Evolutionary conservation across 208 protist genomes (phyloP).

Genomic region (Angomonas ambiguus): DNA sequence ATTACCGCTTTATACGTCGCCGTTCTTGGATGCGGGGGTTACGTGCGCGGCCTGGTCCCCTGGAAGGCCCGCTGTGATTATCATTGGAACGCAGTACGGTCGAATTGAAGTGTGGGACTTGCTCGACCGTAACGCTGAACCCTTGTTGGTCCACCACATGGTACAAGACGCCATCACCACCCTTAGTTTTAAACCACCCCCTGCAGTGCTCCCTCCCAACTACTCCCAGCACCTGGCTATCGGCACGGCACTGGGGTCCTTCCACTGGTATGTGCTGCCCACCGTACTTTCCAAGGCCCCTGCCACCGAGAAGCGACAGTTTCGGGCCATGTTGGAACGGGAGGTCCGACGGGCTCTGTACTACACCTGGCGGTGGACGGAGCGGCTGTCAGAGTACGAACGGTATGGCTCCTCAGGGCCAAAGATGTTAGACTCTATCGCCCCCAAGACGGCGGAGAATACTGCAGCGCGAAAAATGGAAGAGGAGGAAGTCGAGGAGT

Average conservation of each 20-base stretch:
- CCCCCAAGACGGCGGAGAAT: neutral
- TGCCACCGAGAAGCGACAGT: conserved; percentile 73
- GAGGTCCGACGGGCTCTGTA: conserved; percentile 85
- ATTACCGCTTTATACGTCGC: conserved; percentile 72
- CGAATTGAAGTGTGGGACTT: conserved; percentile 89
- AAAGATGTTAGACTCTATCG: conserved; percentile 21
- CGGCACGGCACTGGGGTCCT: conserved; percentile 79
- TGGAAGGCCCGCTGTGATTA: conserved; percentile 62
- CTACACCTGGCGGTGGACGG: conserved; percentile 78
- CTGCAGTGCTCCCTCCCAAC: conserved; percentile 25
- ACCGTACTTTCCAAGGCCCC: conserved; percentile 66
- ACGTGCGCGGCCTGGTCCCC: conserved; percentile 87
- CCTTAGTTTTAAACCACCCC: conserved; percentile 82
- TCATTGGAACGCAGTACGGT: conserved; percentile 79
- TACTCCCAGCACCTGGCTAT: conserved; percentile 84
- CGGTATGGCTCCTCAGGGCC: conserved; percentile 56
- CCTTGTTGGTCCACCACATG: conserved; percentile 80
- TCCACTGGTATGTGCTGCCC: conserved; percentile 87
- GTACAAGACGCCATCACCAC: conserved; percentile 88
- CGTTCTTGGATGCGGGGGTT: conserved; percentile 40
- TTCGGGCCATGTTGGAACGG: conserved; percentile 81
- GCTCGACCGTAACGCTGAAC: conserved; percentile 86
- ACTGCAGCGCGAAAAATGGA: neutral
- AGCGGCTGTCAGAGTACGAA: conserved; percentile 74
- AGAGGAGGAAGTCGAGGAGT: conserved; percentile 19